Conservation (phyloP, 2,329 filamentous ascomycete genomes). For the Chrysoporthe deuterocubensis region DNA sequence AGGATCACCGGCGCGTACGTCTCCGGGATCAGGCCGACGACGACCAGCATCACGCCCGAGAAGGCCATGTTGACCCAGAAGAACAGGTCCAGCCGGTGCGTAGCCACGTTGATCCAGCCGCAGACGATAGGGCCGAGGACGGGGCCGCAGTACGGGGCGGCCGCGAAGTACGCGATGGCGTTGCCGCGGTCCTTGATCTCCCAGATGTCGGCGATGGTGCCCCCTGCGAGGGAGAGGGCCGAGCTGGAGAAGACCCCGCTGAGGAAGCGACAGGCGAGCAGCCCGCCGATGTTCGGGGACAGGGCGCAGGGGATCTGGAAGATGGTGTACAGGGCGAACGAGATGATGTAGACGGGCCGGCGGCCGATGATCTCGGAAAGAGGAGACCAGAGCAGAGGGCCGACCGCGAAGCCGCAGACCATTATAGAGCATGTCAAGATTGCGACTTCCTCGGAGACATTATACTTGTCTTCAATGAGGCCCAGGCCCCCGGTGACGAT, state of each 20-base stretch:
- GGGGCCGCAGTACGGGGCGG: slow-evolving; percentile 44
- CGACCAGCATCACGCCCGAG: slow-evolving; percentile 3
- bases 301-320: slow-evolving; percentile 16
- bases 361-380: slow-evolving; percentile 51
- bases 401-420: slow-evolving; percentile 52
- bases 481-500: slow-evolving; percentile 12
- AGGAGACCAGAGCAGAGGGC: slow-evolving; percentile 49
- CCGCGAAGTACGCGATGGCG: slow-evolving; percentile 42
- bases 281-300: slow-evolving; percentile 28
- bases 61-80: slow-evolving; percentile 44
- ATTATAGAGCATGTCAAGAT: slow-evolving; percentile 13
- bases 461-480: slow-evolving; percentile 8
- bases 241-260: slow-evolving; percentile 53
- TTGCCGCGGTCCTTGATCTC: slow-evolving; percentile 48
- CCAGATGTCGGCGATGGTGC: slow-evolving; percentile 53
- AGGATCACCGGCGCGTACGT: slow-evolving; percentile 44
- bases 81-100: slow-evolving; percentile 49
- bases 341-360: slow-evolving; percentile 13
- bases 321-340: slow-evolving; percentile 14
- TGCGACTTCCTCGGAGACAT: slow-evolving; percentile 6
- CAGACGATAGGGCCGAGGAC: slow-evolving; percentile 45
- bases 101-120: slow-evolving; percentile 42
- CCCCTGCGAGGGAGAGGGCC: slow-evolving; percentile 50
- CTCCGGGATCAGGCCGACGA: slow-evolving; percentile 40
- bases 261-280: slow-evolving; percentile 51